These are phyloP conservation scores for Clarkia xantiana DNA, from an alignment of 345 rosid genomes.

Conservation along the genomic window DNA sequence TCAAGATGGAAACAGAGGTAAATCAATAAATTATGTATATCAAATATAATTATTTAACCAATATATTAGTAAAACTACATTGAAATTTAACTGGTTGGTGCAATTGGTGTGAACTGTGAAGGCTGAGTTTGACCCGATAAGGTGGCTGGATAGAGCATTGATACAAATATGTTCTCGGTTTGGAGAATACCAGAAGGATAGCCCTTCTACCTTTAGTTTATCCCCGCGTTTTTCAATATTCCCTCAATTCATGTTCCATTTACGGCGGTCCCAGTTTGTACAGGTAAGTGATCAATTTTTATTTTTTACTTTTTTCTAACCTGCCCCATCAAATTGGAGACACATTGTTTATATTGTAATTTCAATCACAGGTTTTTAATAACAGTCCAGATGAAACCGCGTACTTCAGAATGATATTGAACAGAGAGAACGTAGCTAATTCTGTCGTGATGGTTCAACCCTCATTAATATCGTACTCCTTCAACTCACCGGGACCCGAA, in stretches of 20 bases:
- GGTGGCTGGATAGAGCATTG: conserved; percentile 89
- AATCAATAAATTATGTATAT: background rate
- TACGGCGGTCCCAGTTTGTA: conserved; percentile 96
- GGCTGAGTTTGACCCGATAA: conserved; percentile 83
- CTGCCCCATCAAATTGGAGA: background rate
- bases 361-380: conserved; percentile 60
- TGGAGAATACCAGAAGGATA: conserved; percentile 82
- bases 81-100: conserved; percentile 8
- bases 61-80: background rate
- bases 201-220: conserved; percentile 66
- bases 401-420: conserved; percentile 75
- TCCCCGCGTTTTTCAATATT: conserved; percentile 70
- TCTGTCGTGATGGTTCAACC: conserved; percentile 96
- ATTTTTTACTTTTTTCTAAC: background rate
- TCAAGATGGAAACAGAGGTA: conserved; percentile 98
- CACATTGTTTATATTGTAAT: conserved; percentile 5
- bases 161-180: conserved; percentile 66
- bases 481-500: conserved; percentile 60
- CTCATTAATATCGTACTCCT: conserved; percentile 82
- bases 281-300: conserved; percentile 35
- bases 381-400: conserved; percentile 99
- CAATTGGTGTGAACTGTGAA: conserved; percentile 28
- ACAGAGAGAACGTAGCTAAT: conserved; percentile 82
- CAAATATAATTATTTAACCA: no score
- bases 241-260: conserved; percentile 79